Evolutionary conservation across 1,284 basidiomycete species (phyloP).

Genomic region (Cutaneotrichosporon sp.): DNA sequence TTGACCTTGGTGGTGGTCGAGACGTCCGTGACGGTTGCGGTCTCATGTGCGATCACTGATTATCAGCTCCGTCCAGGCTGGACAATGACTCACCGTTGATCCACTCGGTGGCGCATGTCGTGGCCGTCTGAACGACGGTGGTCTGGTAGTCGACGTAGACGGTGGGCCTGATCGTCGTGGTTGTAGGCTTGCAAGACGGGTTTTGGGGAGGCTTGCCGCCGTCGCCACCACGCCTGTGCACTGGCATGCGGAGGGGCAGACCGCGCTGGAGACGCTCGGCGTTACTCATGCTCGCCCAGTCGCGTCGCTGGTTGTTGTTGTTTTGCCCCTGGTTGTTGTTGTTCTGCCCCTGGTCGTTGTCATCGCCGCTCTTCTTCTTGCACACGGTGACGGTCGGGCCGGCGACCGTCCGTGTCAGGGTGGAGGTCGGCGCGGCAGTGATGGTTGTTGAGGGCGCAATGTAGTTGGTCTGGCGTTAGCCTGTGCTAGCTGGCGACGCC

Average conservation of each 20-base stretch:
- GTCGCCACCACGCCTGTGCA: neutral
- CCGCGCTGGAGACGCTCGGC: conserved; percentile 13
- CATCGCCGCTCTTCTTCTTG: no score
- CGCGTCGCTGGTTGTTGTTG: neutral
- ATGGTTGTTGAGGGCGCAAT: no score
- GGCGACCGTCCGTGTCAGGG: no score
- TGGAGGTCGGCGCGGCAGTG: no score
- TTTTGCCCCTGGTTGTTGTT: neutral
- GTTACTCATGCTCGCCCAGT: conserved; percentile 7
- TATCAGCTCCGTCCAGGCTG: neutral
- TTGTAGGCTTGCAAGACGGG: conserved; percentile 7
- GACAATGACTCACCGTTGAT: no score
- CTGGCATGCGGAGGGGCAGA: conserved; percentile 9
- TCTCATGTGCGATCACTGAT: neutral
- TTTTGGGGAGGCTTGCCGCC: neutral
- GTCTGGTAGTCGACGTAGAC: neutral
- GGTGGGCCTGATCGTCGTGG: neutral
- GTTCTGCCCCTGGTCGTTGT: no score
- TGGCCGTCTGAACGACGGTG: no score
- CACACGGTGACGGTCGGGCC: no score
- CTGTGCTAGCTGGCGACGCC: no score
- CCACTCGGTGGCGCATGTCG: no score
- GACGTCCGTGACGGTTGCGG: neutral
- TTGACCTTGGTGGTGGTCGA: neutral
- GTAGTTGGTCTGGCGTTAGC: no score